Base-by-base conservation (phyloP, 148 eudicot genomes). In the Suaeda aralocaspica region DNA sequence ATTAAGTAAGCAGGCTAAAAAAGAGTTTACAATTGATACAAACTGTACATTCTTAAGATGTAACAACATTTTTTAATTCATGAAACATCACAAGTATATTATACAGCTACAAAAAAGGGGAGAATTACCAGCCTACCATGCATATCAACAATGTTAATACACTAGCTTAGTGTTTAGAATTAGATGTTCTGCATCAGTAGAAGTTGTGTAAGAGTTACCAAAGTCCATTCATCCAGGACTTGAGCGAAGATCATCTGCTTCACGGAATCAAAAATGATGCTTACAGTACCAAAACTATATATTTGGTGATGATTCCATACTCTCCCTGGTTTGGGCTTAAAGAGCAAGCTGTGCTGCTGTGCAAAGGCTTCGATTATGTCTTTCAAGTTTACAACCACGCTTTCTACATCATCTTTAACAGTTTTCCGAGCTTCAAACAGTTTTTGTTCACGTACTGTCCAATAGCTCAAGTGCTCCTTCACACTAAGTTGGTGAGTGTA, bases 321-420 rank as follows among this genome's bases (percentile, higher is more conserved):
- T 68, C 81, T 68, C 18, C 81, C 81, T 33, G 81, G 81, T 68
- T 78, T 78, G 9, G 70, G 76, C 28, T 65, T 72, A 63, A 78
- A 78, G n/a, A 61, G 65, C 70, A 78, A 34, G 66, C 81, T 74
- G 33, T 73, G 77, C 59, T 68, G 73, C 51, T 78, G 77, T 0
- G 81, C 81, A 46, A 68, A 63, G 12, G 55, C 53, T 65, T 78
- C 74, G 5, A 78, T 25, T n/a, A 69, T 59, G 73, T 78, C 77
- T 65, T 78, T 78, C 70, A 78, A 63, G 70, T 57, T 78, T 55
- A 68, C 72, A 3, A 70, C 69, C 53, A 25, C 64, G 53, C 58
- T 67, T 59, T 77, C 72, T 59, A 62, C 67, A 22, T 41, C n/a
- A n/a, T n/a, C n/a, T n/a, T n/a, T 63, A 46, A 58, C 57, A 49